These are phyloP conservation scores for Lactarius vividus DNA, from an alignment of 768 basidiomycete species.

Conservation along the genomic window DNA sequence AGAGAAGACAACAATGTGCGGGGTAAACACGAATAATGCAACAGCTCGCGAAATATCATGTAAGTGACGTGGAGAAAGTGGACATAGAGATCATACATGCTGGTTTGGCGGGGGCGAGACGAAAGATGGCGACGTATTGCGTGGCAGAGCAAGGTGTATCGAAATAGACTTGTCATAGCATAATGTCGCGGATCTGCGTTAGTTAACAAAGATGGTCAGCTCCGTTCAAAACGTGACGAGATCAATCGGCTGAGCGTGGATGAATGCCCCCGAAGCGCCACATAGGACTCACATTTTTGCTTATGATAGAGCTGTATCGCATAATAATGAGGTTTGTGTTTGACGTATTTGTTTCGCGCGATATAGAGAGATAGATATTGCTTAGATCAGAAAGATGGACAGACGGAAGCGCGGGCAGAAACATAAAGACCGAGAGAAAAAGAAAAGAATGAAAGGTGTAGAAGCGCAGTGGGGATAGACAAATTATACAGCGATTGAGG, in stretches of 20 bases:
- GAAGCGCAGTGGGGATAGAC: slow-evolving; percentile 9
- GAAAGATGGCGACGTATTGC: background rate
- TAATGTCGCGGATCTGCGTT: slow-evolving; percentile 49
- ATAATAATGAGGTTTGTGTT: slow-evolving; percentile 22
- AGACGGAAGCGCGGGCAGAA: slow-evolving; percentile 25
- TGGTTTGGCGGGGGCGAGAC: background rate
- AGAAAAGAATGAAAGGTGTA: slow-evolving; percentile 6
- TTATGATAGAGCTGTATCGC: slow-evolving; percentile 55
- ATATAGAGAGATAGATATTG: slow-evolving; percentile 31
- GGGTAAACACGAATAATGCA: background rate
- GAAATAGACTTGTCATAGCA: slow-evolving; percentile 39
- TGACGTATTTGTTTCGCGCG: slow-evolving; percentile 28
- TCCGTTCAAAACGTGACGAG: slow-evolving; percentile 2
- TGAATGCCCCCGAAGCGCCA: slow-evolving; percentile 10
- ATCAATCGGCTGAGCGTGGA: slow-evolving; percentile 10
- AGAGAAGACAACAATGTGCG: slow-evolving; percentile 1
- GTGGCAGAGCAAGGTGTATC: no score
- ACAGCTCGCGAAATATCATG: slow-evolving; percentile 1
- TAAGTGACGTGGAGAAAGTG: background rate
- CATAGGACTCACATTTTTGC: slow-evolving; percentile 59
- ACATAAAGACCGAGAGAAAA: slow-evolving; percentile 18
- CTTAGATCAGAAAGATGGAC: slow-evolving; percentile 33
- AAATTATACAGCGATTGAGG: slow-evolving; percentile 22
- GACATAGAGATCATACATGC: background rate
- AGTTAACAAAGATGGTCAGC: slow-evolving; percentile 17